These are phyloP conservation scores for Phytophthora cryptogea DNA, from an alignment of 352 stramenopile species.

Conservation along the genomic window DNA sequence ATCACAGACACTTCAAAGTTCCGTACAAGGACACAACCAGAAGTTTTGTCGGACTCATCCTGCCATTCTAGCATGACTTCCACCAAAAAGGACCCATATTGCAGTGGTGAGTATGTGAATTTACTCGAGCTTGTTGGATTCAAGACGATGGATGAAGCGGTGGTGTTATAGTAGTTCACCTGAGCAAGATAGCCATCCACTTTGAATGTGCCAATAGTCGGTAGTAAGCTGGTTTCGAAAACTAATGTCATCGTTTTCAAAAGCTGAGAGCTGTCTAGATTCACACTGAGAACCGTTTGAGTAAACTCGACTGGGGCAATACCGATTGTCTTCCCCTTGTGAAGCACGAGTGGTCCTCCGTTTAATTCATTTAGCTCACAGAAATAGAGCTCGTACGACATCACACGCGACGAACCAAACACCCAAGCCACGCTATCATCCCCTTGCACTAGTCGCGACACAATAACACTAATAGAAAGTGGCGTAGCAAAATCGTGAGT, in stretches of 20 bases:
- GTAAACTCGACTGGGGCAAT: constrained; percentile 10
- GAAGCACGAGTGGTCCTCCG: constrained; percentile 6
- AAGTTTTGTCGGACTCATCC: not conserved
- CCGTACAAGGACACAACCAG: constrained; percentile 20
- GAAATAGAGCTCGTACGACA: constrained; percentile 22
- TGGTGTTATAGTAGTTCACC: constrained; percentile 18
- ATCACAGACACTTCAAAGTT: constrained; percentile 17
- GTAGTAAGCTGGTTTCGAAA: constrained; percentile 3
- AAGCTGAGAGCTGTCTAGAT: constrained; percentile 1
- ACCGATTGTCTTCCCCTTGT: constrained; percentile 5
- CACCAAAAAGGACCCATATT: constrained; percentile 13
- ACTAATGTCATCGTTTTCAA: constrained; percentile 18
- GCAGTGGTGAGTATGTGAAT: constrained; percentile 12
- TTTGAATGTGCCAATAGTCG: constrained; percentile 3
- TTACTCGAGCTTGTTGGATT: not conserved
- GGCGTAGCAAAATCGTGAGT: not conserved
- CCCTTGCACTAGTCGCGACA: constrained; percentile 4
- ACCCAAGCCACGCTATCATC: constrained; percentile 5
- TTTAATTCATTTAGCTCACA: constrained; percentile 9
- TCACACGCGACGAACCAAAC: constrained; percentile 1
- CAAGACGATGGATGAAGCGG: constrained; percentile 13
- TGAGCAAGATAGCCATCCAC: constrained; percentile 1
- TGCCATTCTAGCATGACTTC: constrained; percentile 29
- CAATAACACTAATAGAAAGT: constrained; percentile 5
- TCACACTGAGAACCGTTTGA: constrained; percentile 7